These are phyloP conservation scores for Polytrichum formosum DNA, from an alignment of 225 moss, liverwort and hornwort species.

Conservation along the genomic window DNA sequence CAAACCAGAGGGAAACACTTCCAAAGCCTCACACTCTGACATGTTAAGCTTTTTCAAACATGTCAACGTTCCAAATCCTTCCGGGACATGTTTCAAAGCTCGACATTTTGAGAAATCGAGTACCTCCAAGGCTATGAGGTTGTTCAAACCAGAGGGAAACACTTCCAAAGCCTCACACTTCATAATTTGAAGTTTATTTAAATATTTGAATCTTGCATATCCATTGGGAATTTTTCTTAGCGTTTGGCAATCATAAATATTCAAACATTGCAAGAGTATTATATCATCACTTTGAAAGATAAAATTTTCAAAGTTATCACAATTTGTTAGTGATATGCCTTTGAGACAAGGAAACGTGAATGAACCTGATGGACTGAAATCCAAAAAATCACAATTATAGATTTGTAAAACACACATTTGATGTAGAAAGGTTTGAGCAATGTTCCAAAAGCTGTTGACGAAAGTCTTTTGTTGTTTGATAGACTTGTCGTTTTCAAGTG, in stretches of 20 bases:
- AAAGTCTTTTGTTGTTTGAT: not conserved
- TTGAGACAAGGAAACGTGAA: not conserved
- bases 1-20: too few species aligned
- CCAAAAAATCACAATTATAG: not conserved
- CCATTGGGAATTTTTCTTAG: rapidly evolving
- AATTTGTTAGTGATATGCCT: not conserved
- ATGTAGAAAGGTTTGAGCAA: not conserved
- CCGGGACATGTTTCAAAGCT: not conserved
- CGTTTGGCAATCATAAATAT: too few species aligned
- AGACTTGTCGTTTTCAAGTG: not conserved
- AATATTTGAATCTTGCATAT: too few species aligned
- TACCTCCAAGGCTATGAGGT: not conserved
- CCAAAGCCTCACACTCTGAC: too few species aligned
- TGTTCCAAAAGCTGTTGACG: not conserved
- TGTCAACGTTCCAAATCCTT: too few species aligned
- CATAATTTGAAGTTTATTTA: too few species aligned
- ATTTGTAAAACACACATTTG: not conserved
- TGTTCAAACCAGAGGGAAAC: not conserved
- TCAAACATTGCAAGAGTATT: not conserved
- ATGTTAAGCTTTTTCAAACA: too few species aligned
- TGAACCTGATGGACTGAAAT: not conserved
- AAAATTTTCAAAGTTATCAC: not conserved
- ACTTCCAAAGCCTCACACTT: not conserved
- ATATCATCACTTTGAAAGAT: not conserved
- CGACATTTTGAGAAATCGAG: not conserved